Evolutionary conservation across 1,284 basidiomycete genomes (phyloP).

Genomic region (Lentinus polychrous): DNA sequence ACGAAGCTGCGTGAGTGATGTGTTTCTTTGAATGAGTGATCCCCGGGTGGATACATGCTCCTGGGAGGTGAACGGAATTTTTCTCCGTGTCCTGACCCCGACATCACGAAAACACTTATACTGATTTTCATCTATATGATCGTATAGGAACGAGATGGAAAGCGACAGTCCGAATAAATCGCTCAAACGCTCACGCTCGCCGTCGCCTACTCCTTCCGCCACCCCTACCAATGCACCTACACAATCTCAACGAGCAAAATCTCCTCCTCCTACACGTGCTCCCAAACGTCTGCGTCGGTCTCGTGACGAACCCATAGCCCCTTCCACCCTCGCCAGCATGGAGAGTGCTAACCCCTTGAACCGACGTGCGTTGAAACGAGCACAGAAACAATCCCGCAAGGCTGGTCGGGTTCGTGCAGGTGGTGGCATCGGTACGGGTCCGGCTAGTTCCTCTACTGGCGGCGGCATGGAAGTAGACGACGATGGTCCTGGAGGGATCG

Average conservation of each 20-base stretch:
- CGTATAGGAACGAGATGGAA: slow-evolving; percentile 2
- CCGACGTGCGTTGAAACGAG: slow-evolving; percentile 49
- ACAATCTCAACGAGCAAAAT: slow-evolving; percentile 4
- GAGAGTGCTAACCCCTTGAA: slow-evolving; percentile 50
- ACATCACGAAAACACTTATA: background rate
- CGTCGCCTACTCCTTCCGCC: slow-evolving; percentile 8
- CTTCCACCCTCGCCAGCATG: slow-evolving; percentile 31
- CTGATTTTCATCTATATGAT: background rate
- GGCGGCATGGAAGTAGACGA: slow-evolving; percentile 33
- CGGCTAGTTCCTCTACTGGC: slow-evolving; percentile 8
- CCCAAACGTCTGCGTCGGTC: slow-evolving; percentile 53
- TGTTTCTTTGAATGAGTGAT: background rate
- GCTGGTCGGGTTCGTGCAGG: slow-evolving; percentile 24
- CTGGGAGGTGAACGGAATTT: slow-evolving; percentile 1
- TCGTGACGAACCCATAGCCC: slow-evolving; percentile 41
- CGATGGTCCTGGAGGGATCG: background rate
- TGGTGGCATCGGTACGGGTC: slow-evolving; percentile 2
- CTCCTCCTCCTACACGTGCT: slow-evolving; percentile 27
- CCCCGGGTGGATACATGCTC: background rate
- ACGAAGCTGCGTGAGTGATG: slow-evolving; percentile 42
- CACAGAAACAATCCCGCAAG: slow-evolving; percentile 51
- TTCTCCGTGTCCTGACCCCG: background rate
- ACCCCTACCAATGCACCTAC: background rate
- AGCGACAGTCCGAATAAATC: slow-evolving; percentile 9
- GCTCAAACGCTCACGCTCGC: slow-evolving; percentile 8